Evolutionary conservation across 768 basidiomycete genomes (phyloP).

Genomic region (Rhodotorula kratochvilovae): DNA sequence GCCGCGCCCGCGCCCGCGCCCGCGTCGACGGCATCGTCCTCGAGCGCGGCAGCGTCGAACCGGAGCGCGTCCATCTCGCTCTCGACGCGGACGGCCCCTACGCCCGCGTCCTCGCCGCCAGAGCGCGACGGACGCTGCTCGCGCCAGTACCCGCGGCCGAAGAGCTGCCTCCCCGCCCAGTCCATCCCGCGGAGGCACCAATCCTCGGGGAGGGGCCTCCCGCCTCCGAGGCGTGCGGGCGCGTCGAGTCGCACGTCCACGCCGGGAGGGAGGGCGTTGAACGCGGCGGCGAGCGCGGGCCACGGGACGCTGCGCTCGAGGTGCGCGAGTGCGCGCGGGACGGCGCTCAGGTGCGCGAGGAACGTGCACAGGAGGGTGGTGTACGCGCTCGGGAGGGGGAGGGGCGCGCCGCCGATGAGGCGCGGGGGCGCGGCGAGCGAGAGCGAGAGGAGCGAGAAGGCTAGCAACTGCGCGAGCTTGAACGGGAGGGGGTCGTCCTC

Average conservation of each 20-base stretch:
- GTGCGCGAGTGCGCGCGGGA: conserved; percentile 58
- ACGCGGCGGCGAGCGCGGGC: conserved; percentile 65
- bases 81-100: conserved; percentile 44
- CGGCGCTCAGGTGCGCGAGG: conserved; percentile 68
- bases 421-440: conserved; percentile 63
- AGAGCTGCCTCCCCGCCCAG: conserved; percentile 86
- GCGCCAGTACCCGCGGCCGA: conserved; percentile 92
- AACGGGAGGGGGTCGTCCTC: conserved; percentile 62
- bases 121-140: neutral
- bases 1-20: conserved; percentile 47
- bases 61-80: conserved; percentile 71
- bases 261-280: conserved; percentile 54
- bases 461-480: conserved; percentile 69
- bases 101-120: conserved; percentile 56
- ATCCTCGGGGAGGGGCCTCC: conserved; percentile 71
- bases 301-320: conserved; percentile 80
- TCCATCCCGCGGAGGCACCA: conserved; percentile 95
- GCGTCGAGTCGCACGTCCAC: conserved; percentile 45
- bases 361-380: conserved; percentile 82
- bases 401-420: conserved; percentile 49
- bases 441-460: conserved; percentile 70
- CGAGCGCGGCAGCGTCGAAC: conserved; percentile 41
- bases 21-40: conserved; percentile 52
- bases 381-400: conserved; percentile 67
- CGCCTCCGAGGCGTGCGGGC: conserved; percentile 59